Base-by-base conservation (phyloP, 2,329 filamentous ascomycete genomes). In the Aspergillus ibericus region DNA sequence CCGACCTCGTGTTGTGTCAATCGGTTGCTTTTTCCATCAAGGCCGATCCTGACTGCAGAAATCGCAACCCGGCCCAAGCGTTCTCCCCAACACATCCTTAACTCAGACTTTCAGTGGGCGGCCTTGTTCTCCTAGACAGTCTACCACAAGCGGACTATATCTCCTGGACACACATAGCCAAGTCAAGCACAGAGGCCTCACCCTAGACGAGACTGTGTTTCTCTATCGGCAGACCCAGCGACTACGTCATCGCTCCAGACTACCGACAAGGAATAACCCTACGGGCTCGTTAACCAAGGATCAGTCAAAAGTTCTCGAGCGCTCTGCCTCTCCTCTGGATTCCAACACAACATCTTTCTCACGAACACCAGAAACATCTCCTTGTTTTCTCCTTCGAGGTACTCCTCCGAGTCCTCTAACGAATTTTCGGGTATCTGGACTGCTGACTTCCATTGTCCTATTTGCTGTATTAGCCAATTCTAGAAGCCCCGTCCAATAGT, bases 321-420 rank as follows among this genome's bases (percentile, higher is more conserved):
- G 18, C 10, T 22, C 16, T 42, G 1, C 20, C 38, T 42, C 16
- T 42, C 38, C 38, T 22, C 10, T 12, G 38, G 13, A 15, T 42
- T 55, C 71, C 70, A 74, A 52, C 59, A 61, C 51, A 73, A 50
- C 62, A 72, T 73, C 55, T 68, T 73, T 35, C 66, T 60, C 44
- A 73, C 58, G 16, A 73, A 68, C 1, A 47, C 40, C 16, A 73
- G 52, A 55, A 73, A 69, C 54, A 61, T 36, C 8, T 56, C 59
- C 42, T 66, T 70, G 36, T 69, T 63, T 25, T 66, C 56, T 22
- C 67, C 69, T 22, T 65, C 50, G 12, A 72, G 62, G 34, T 63
- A 64, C 47, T 60, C 63, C 56, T 72, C 69, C 25, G 54, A 58
- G 1, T 63, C 56, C 53, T 71, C 66, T 15, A 74, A 63, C 55